Conservation (phyloP, 2,329 filamentous ascomycete genomes). For the Aphanocladium album region DNA sequence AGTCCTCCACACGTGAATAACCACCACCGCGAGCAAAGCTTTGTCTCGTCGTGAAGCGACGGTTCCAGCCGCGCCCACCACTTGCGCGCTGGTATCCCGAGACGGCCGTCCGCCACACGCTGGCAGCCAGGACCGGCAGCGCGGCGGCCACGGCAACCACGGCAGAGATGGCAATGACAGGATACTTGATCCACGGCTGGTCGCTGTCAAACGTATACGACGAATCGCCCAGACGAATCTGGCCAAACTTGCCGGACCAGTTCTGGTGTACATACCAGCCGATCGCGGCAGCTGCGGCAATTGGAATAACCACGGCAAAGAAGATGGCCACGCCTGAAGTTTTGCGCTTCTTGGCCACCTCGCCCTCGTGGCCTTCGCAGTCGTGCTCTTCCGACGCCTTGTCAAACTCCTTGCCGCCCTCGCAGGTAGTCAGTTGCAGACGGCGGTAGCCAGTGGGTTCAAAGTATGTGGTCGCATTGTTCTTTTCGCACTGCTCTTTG, state of each 20-base stretch:
- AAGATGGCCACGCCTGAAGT: slow-evolving; percentile 72
- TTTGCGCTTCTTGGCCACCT: slow-evolving; percentile 68
- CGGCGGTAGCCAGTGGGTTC: slow-evolving; percentile 83
- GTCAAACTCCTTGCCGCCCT: slow-evolving; percentile 70
- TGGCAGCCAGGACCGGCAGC: slow-evolving; percentile 65
- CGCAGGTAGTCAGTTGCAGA: slow-evolving; percentile 84
- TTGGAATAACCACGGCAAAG: slow-evolving; percentile 74
- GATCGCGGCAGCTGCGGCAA: slow-evolving; percentile 62
- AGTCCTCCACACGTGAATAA: slow-evolving; percentile 83
- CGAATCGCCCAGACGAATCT: slow-evolving; percentile 80
- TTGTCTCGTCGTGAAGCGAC: slow-evolving; percentile 80
- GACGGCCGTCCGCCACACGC: slow-evolving; percentile 63
- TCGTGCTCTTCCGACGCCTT: slow-evolving; percentile 49
- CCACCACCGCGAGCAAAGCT: slow-evolving; percentile 88
- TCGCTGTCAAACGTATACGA: slow-evolving; percentile 57
- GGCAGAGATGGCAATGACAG: slow-evolving; percentile 67
- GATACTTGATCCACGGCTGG: slow-evolving; percentile 73
- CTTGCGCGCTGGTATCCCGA: slow-evolving; percentile 47
- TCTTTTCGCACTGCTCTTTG: slow-evolving; percentile 45
- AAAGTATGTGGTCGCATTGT: slow-evolving; percentile 73
- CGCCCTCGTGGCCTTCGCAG: slow-evolving; percentile 76
- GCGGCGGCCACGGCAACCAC: slow-evolving; percentile 54
- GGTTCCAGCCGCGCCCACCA: slow-evolving; percentile 47
- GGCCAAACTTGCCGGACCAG: slow-evolving; percentile 87
- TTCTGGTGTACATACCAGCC: slow-evolving; percentile 83